A percentile compares a stretch with the other conserved stretches of the same genome.
Conservation (phyloP, 2,329 filamentous ascomycete genomes). For the Penicillium occitanis region DNA sequence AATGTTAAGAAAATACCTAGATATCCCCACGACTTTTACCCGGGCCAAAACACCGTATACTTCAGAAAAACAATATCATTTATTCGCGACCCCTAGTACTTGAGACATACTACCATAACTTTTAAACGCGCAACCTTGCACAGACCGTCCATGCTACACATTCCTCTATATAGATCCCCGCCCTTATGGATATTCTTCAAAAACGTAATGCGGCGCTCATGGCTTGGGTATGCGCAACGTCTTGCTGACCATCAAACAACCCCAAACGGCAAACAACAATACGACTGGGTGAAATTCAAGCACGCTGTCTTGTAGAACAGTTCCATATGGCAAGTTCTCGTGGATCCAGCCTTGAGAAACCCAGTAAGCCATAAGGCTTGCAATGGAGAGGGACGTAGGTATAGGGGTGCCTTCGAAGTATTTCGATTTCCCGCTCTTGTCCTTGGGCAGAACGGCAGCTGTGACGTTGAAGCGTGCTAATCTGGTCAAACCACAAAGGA, state of each 20-base stretch:
- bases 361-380: conserved; percentile 86
- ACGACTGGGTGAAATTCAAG: conserved; percentile 85
- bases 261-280: conserved; percentile 79
- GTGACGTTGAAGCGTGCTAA: conserved; percentile 98
- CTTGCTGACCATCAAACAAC: conserved; percentile 93
- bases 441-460: conserved; percentile 83
- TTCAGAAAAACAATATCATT: background rate
- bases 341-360: conserved; percentile 76
- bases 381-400: conserved; percentile 80
- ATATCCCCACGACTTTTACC: background rate
- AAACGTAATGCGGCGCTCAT: conserved; percentile 27
- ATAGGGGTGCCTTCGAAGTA: conserved; percentile 98
- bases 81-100: background rate
- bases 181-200: background rate
- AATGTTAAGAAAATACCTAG: background rate
- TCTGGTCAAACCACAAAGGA: conserved; percentile 88
- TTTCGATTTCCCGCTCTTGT: conserved; percentile 82
- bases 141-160: background rate
- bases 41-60: background rate
- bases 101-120: background rate
- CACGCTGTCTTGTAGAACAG: conserved; percentile 63
- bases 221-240: conserved; percentile 93
- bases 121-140: conserved; percentile 2
- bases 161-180: conserved; percentile 8
- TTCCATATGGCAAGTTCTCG: conserved; percentile 73